Conservation (phyloP, 2,329 filamentous ascomycete genomes). For the Penicillium sp. region DNA sequence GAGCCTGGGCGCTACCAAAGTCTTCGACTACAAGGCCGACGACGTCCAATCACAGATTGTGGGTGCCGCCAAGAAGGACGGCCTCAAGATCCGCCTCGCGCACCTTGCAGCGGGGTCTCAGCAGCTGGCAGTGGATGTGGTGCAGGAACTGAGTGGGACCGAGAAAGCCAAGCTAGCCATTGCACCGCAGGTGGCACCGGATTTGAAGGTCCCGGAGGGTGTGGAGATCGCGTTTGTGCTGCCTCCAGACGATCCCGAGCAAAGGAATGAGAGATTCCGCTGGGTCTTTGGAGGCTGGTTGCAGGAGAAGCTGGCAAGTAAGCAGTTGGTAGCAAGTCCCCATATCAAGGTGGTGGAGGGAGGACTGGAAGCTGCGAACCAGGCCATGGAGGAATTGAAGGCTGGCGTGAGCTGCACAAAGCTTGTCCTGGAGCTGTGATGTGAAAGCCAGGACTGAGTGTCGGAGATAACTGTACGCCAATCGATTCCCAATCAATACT, state of each 20-base stretch:
- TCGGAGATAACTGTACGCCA: no score
- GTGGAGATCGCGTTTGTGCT: constrained; percentile 9
- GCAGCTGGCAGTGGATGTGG: constrained; percentile 7
- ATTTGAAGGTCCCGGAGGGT: constrained; percentile 8
- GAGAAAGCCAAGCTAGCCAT: constrained; percentile 8
- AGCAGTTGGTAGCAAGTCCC: constrained; percentile 20
- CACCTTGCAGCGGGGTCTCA: constrained; percentile 8
- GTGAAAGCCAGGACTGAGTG: no score
- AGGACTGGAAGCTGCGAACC: constrained; percentile 18
- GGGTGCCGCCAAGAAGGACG: constrained; percentile 7
- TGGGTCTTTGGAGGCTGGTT: constrained; percentile 22
- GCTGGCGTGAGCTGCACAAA: constrained; percentile 24
- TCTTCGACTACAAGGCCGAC: constrained; percentile 43
- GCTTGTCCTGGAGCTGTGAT: constrained; percentile 19
- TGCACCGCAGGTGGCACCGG: constrained; percentile 8
- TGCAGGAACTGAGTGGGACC: constrained; percentile 2
- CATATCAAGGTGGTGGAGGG: constrained; percentile 16
- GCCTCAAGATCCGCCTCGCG: constrained; percentile 5
- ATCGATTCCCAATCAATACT: no score
- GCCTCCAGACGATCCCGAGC: constrained; percentile 10
- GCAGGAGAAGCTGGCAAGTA: constrained; percentile 11
- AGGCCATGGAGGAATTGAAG: constrained; percentile 21
- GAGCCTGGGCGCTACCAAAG: constrained; percentile 36
- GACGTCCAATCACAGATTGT: constrained; percentile 12
- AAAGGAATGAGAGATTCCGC: constrained; percentile 8